Base-by-base conservation (phyloP, 225 moss, liverwort and hornwort genomes). In the Marchantia polymorpha region DNA sequence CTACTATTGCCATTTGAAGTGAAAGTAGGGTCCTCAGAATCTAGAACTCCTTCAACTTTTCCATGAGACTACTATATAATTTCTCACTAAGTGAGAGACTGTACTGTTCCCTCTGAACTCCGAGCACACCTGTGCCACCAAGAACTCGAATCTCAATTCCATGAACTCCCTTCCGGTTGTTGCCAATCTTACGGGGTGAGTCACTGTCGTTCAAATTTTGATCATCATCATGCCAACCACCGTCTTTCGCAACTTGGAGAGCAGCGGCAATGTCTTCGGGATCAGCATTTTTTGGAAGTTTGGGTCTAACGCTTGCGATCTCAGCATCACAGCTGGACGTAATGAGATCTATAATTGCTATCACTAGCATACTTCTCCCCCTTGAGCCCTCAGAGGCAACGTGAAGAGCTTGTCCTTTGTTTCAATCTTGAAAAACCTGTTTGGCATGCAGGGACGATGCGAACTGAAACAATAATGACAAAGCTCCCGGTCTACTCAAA, bases 311-410 rank as follows among this genome's bases (percentile, higher is more conserved):
- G 80, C 81, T 71, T 61, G 85, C 77, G 80, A 90, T 92, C 73
- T 85, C 92, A 79, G 76, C 80, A 82, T 95, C 93, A 80, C 93
- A 95, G 89, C 91, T 94, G 61, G 91, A 88, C 74, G 95, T 93
- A 81, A 99, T 88, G 58, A 95, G 90, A 87, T 99, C 99, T 90
- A 99, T 94, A 61, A 99, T 93, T 47, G 95, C 99, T 78, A 93
- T 92, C 66, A 99, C 90, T 84, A 99, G 90, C 87, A 95, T 87
- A 83, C 99, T 95, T 88, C 90, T 95, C 80, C 99, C 99, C 75
- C 81, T 89, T 76, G 85, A 91, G 64, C 84, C 81, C 75, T 88
- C 85, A 79, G 39, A 39, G 39, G 3, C 39, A 39, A 39, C 1
- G 19, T 77, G 65, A 39, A 39, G 39, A 39, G 39, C 2, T 39